These are phyloP conservation scores for Carex myosuroides DNA, from an alignment of 176 grass and related monocot species.

Conservation along the genomic window DNA sequence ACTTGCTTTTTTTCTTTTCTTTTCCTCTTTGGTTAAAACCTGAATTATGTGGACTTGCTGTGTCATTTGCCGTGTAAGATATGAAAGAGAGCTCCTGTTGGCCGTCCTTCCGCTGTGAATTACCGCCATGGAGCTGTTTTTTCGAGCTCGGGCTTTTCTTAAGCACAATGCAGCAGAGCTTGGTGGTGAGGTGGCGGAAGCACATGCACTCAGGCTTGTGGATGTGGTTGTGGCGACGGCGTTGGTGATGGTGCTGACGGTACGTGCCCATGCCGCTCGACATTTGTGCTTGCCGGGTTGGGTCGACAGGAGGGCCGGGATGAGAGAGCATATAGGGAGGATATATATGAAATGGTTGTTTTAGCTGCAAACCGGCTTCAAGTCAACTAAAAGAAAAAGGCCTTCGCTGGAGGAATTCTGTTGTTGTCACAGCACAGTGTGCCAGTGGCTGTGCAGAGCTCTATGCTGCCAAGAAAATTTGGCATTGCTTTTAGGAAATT, in stretches of 20 bases:
- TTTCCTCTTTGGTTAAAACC: background rate
- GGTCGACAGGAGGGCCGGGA: background rate
- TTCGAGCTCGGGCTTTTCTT: background rate
- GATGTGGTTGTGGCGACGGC: background rate
- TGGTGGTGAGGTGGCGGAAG: slow-evolving; percentile 5
- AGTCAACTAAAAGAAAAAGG: background rate
- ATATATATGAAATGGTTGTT: background rate
- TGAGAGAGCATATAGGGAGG: slow-evolving; percentile 11
- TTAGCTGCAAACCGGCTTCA: background rate
- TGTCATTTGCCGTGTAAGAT: background rate
- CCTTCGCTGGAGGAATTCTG: background rate
- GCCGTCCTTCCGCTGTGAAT: background rate
- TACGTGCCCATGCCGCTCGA: background rate
- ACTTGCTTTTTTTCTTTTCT: slow-evolving; percentile 19
- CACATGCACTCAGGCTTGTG: slow-evolving; percentile 23
- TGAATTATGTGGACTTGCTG: background rate
- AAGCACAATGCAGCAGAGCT: slow-evolving; percentile 17
- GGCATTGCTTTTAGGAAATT: background rate
- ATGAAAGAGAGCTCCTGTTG: slow-evolving; percentile 23
- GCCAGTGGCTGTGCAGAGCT: background rate
- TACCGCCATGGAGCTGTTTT: background rate
- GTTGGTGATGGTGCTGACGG: slow-evolving; percentile 9
- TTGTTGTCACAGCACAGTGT: background rate
- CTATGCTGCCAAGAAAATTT: background rate
- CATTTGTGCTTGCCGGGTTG: background rate